Conservation (phyloP, 306 rosid species). For the Luffa aegyptiaca region DNA sequence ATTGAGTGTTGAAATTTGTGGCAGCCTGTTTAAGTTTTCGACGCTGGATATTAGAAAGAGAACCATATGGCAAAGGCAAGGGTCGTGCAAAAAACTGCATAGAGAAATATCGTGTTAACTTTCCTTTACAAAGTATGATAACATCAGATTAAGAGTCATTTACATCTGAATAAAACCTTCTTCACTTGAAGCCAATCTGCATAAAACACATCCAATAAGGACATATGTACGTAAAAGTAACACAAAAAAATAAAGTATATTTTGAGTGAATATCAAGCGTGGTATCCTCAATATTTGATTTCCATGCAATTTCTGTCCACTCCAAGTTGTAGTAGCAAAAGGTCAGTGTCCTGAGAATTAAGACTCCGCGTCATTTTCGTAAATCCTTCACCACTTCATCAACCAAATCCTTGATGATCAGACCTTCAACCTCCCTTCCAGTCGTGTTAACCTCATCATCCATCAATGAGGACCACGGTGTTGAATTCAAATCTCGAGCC, state of each 20-base stretch:
- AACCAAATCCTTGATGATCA: conserved; percentile 58
- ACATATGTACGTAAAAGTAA: conserved; percentile 10
- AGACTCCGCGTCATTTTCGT: conserved; percentile 12
- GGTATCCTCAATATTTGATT: not conserved
- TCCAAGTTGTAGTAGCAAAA: conserved; percentile 1
- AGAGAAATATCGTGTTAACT: conserved; percentile 2
- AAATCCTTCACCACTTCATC: conserved; percentile 62
- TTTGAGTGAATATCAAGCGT: not conserved
- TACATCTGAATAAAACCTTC: conserved; percentile 7
- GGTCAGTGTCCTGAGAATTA: conserved; percentile 2
- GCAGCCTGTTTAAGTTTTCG: not conserved
- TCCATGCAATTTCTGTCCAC: conserved; percentile 2
- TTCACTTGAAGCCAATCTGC: conserved; percentile 1
- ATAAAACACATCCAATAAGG: not conserved
- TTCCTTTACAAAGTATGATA: conserved; percentile 1
- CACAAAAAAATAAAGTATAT: conserved; percentile 4
- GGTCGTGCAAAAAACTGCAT: not conserved
- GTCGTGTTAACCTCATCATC: conserved; percentile 37
- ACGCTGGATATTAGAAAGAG: not conserved
- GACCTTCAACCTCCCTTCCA: conserved; percentile 55
- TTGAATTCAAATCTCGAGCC: conserved; percentile 42
- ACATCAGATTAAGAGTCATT: not conserved
- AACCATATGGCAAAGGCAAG: not conserved
- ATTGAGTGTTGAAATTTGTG: not conserved
- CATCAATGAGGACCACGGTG: conserved; percentile 44